Conservation (phyloP, 306 rosid species). For the Potentilla sterilis region DNA sequence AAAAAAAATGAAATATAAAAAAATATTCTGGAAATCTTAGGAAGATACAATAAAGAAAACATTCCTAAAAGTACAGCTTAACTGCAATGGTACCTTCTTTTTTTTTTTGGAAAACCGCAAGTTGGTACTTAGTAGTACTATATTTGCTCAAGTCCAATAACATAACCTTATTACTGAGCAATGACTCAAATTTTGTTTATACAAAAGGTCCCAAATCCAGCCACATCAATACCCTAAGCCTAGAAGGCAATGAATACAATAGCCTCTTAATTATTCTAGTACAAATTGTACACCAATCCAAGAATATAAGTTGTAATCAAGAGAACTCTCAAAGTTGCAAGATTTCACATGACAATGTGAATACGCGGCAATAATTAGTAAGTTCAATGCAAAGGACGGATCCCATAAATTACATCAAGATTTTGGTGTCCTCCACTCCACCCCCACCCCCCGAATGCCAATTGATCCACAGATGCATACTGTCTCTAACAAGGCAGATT, state of each 20-base stretch:
- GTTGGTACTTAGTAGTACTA: background rate
- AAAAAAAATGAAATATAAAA: background rate
- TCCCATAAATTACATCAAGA: too few relatives aligned
- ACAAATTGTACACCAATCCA: background rate
- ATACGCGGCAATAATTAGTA: background rate
- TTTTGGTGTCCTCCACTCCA: too few relatives aligned
- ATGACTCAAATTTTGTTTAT: background rate
- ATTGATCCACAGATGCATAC: background rate
- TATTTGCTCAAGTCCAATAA: background rate
- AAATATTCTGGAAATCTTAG: background rate
- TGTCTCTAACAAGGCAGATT: background rate
- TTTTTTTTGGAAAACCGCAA: too few relatives aligned
- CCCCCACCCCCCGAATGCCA: background rate
- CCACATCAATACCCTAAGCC: background rate
- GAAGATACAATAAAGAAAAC: background rate
- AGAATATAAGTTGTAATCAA: background rate
- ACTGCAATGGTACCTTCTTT: too few relatives aligned
- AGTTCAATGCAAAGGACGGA: background rate
- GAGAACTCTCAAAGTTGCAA: background rate
- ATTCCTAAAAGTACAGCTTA: background rate
- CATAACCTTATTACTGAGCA: background rate
- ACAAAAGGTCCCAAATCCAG: constrained; percentile 3
- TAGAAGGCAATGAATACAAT: background rate
- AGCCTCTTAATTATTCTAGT: background rate
- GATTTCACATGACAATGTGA: background rate